Conservation (phyloP, 2,329 filamentous ascomycete species). For the Aspergillus novofumigatus region DNA sequence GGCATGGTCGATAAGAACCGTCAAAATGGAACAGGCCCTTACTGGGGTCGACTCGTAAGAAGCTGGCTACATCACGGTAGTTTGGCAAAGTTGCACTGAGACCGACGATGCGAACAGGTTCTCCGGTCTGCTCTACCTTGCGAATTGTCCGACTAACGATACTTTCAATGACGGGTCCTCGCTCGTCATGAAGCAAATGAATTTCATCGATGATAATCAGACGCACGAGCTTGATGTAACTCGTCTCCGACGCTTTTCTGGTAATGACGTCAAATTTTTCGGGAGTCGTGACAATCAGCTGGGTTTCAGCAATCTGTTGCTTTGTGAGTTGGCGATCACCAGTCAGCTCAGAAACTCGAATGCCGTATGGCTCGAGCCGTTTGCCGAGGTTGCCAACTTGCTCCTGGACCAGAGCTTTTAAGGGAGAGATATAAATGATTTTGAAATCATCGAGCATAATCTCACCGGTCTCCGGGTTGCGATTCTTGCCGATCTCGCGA, state of each 20-base stretch:
- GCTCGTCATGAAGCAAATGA: constrained; percentile 93
- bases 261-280: constrained; percentile 99
- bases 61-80: constrained; percentile 92
- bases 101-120: constrained; percentile 85
- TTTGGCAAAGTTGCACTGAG: constrained; percentile 94
- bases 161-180: constrained; percentile 93
- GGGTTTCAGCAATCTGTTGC: constrained; percentile 95
- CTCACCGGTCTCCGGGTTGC: constrained; percentile 82
- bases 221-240: constrained; percentile 94
- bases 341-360: constrained; percentile 90
- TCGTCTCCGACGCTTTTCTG: constrained; percentile 91
- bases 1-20: constrained; percentile 87
- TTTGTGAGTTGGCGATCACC: constrained; percentile 98
- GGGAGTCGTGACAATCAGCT: constrained; percentile 96
- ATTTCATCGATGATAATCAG: constrained; percentile 98
- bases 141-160: constrained; percentile 94
- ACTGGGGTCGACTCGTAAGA: constrained; percentile 79
- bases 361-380: constrained; percentile 82
- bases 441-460: constrained; percentile 97
- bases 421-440: constrained; percentile 93
- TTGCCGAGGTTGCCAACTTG: constrained; percentile 97
- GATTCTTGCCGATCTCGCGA: constrained; percentile 92
- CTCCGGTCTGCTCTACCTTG: constrained; percentile 87
- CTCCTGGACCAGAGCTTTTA: constrained; percentile 95
- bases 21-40: constrained; percentile 97